A percentile compares a stretch with the other conserved stretches of the same genome.
Evolutionary conservation across 257 asterid genomes (phyloP).

Genomic region (Nicotiana tabacum): DNA sequence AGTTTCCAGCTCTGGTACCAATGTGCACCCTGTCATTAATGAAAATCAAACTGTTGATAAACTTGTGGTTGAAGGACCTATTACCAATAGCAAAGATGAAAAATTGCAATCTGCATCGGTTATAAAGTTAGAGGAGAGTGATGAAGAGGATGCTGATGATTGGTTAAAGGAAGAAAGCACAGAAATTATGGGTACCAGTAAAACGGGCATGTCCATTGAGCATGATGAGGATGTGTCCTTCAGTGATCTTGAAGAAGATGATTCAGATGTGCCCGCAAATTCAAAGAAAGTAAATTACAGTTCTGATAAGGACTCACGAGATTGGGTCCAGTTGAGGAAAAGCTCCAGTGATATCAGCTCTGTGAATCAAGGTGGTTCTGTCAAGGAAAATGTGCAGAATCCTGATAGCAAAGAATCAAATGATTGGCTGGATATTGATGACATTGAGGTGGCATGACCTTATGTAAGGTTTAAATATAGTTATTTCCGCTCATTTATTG

Average conservation of each 20-base stretch:
- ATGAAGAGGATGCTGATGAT: slow-evolving; percentile 82
- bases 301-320: slow-evolving; percentile 72
- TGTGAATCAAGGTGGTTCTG: neutral
- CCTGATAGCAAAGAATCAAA: slow-evolving; percentile 50
- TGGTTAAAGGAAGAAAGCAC: slow-evolving; percentile 86
- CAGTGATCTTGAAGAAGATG: slow-evolving; percentile 95
- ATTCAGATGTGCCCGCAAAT: slow-evolving; percentile 47
- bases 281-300: slow-evolving; percentile 43
- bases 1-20: slow-evolving; percentile 26
- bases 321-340: slow-evolving; percentile 77
- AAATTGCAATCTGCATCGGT: slow-evolving; percentile 19
- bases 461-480: neutral
- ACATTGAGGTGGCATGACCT: slow-evolving; percentile 47
- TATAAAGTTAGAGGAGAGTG: slow-evolving; percentile 31
- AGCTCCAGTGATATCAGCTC: slow-evolving; percentile 29
- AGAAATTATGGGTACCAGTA: slow-evolving; percentile 35
- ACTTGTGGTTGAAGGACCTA: slow-evolving; percentile 18
- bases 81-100: slow-evolving; percentile 26
- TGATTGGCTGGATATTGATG: slow-evolving; percentile 69
- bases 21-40: slow-evolving; percentile 32
- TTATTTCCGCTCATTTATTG: neutral
- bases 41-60: slow-evolving; percentile 32
- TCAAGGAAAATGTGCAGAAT: slow-evolving; percentile 22
- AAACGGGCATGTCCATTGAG: slow-evolving; percentile 45
- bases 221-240: slow-evolving; percentile 94